Base-by-base conservation (phyloP, 2,329 filamentous ascomycete species). In the Talaromyces sp. region DNA sequence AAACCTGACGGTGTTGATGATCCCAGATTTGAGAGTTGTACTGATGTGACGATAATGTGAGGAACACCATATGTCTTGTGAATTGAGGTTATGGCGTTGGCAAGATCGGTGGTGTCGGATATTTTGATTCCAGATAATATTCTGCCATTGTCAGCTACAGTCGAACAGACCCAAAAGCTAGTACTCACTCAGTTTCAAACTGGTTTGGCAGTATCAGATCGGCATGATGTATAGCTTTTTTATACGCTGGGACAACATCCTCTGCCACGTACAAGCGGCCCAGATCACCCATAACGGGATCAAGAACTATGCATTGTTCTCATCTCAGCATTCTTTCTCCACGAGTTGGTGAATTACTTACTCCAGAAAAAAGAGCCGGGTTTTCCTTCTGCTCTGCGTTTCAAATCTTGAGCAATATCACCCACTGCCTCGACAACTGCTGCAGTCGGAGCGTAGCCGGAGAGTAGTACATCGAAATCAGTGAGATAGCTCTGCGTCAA, bases 251-350 rank as follows among this genome's bases (percentile, higher is more conserved):
- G 17, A 98, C 91, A 3, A 96, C 92, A 69, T 96, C 92, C 71
- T 94, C 89, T 6, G 90, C 91, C 8, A 99, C 94, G 74, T 99
- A 99, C 13, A 99, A 83, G 70, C 86, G 87, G 59, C 93, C 95
- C 73, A 97, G 93, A 75, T 99, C 95, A 35, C 95, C 95, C 95
- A 99, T 99, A 57, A 99, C 95, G 0, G 96, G 95, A 76, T 99
- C 95, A 31, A 99, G 85, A 2, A 97, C 92, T 88, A 68, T 47
- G 33, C 39, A 50, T 15, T 3, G 13, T 27, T 50, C 25, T 49
- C 45, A 17, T 47, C 8, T 56, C 31, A 56, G 50, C 50, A 13
- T 2, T 22, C 9, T 10, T 9, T 19, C n/a, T 37, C 37, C n/a
- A 56, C 13, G 9, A n/a, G 22, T 43, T 3, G 25, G 8, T 31